These are phyloP conservation scores for Monosporozyma aerobia DNA, from an alignment of 805 yeast species.

Conservation along the genomic window DNA sequence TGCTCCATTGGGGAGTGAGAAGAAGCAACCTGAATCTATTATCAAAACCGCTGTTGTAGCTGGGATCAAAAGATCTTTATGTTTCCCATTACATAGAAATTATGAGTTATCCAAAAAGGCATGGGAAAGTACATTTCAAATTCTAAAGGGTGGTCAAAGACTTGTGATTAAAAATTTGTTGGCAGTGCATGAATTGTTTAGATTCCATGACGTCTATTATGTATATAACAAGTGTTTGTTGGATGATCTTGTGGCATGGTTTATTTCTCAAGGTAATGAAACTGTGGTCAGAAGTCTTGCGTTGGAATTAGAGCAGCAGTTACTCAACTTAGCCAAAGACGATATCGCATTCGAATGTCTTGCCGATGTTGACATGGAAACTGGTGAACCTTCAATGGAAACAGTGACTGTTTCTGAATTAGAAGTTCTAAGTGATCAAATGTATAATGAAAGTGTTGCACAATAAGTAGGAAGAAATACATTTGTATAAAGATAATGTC, in stretches of 20 bases:
- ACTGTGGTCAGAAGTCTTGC: slow-evolving; percentile 52
- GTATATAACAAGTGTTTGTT: slow-evolving; percentile 70
- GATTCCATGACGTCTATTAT: slow-evolving; percentile 77
- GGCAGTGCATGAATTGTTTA: slow-evolving; percentile 58
- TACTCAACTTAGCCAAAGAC: slow-evolving; percentile 27
- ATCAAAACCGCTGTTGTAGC: slow-evolving; percentile 51
- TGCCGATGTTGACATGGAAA: slow-evolving; percentile 29
- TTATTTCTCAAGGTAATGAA: slow-evolving; percentile 50
- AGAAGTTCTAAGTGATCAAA: slow-evolving; percentile 29
- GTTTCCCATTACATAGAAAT: slow-evolving; percentile 73
- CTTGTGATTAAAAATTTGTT: slow-evolving; percentile 52
- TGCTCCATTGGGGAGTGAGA: background rate
- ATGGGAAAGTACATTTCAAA: slow-evolving; percentile 66
- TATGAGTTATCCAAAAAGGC: slow-evolving; percentile 48
- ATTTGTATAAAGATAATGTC: background rate
- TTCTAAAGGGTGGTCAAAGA: slow-evolving; percentile 61
- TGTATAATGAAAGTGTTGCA: background rate
- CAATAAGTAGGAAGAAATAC: background rate
- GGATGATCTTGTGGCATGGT: slow-evolving; percentile 73
- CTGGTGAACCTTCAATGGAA: slow-evolving; percentile 34
- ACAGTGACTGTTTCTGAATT: slow-evolving; percentile 45
- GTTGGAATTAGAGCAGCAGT: slow-evolving; percentile 46
- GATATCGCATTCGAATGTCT: slow-evolving; percentile 39
- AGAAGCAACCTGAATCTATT: slow-evolving; percentile 8
- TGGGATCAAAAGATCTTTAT: slow-evolving; percentile 60